Evolutionary conservation across 2,329 filamentous ascomycete genomes (phyloP).

Genomic region (Didymella sp.): DNA sequence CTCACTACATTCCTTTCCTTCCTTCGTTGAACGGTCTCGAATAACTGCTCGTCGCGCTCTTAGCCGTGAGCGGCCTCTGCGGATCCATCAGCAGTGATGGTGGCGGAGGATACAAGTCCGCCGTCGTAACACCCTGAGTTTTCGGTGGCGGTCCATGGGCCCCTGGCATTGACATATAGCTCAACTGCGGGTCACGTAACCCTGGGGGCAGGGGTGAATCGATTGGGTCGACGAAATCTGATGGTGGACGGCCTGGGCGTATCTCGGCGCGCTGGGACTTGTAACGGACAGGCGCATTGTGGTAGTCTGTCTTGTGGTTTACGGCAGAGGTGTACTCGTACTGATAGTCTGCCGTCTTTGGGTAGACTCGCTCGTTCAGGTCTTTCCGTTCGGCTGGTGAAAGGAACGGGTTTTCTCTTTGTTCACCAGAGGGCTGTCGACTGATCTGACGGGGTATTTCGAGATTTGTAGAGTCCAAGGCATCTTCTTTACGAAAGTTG

Average conservation of each 20-base stretch:
- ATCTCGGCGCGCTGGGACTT: constrained; percentile 4
- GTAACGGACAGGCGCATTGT: constrained; percentile 22
- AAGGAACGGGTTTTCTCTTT: constrained; percentile 13
- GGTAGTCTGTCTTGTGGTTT: constrained; percentile 17
- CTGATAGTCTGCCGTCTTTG: constrained; percentile 17
- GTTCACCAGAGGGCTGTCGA: background rate
- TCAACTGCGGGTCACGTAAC: background rate
- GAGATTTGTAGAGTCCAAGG: background rate
- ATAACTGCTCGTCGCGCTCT: constrained; percentile 12
- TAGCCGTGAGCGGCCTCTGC: constrained; percentile 9
- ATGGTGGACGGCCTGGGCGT: constrained; percentile 19
- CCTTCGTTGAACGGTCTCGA: constrained; percentile 14
- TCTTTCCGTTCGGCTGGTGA: constrained; percentile 8
- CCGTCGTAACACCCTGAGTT: constrained; percentile 18
- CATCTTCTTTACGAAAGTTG: constrained; percentile 34
- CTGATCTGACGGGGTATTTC: constrained; percentile 3
- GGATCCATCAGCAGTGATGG: constrained; percentile 9
- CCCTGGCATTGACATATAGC: background rate
- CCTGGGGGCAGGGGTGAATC: constrained; percentile 8
- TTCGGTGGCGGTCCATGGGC: constrained; percentile 12
- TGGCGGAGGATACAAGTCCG: constrained; percentile 24
- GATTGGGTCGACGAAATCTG: constrained; percentile 18
- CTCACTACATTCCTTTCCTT: background rate
- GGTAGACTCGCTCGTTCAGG: constrained; percentile 14
- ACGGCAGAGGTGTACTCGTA: constrained; percentile 14